Evolutionary conservation across 1,284 basidiomycete genomes (phyloP), one percentile per base, ranked within the genome.

Genomic region (Puccinia coronata): DNA sequence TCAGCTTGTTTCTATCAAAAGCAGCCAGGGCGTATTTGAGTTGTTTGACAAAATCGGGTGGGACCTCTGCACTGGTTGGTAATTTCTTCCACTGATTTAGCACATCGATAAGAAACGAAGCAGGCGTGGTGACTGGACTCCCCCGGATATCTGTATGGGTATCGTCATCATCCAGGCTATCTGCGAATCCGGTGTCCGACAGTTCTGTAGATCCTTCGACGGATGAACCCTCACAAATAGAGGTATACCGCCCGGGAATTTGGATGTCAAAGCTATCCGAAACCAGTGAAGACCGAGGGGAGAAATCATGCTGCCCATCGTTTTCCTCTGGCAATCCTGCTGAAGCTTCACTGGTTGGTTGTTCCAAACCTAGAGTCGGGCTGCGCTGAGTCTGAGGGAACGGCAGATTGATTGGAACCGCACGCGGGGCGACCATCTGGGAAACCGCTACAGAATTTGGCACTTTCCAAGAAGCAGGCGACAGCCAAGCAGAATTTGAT

Each of bases 161-260:
- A 16, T n/a, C 23, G 4, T 69, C n/a, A 18, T 49, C 23, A 31
- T 69, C 8, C n/a, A 16, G 1, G 18, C 25, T 18, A 25, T 28
- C 41, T 12, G 36, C 41, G 47, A 69, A 31, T 14, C 14, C n/a
- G 41, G 6, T 28, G 31, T 28, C 41, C 39, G 67, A 28, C n/a
- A 51, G 41, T 6, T 51, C 18, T 41, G 5, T 14, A 28, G 41
- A 5, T 28, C n/a, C 67, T 51, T 69, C 67, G 28, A 28, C 1
- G 2, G 67, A 49, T 47, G 47, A 69, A 49, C 39, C 43, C 20
- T 69, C 67, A 69, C 39, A 51, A 49, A 69, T 69, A 14, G 67
- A 69, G 47, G 49, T 1, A 28, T 69, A 69, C 34, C 67, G 67
- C n/a, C 67, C 67, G 11, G 67, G 67, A 28, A 69, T 69, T 34